Evolutionary conservation across 75 land plant genomes (phyloP).

Genomic region (Selaginella tamariscina): DNA sequence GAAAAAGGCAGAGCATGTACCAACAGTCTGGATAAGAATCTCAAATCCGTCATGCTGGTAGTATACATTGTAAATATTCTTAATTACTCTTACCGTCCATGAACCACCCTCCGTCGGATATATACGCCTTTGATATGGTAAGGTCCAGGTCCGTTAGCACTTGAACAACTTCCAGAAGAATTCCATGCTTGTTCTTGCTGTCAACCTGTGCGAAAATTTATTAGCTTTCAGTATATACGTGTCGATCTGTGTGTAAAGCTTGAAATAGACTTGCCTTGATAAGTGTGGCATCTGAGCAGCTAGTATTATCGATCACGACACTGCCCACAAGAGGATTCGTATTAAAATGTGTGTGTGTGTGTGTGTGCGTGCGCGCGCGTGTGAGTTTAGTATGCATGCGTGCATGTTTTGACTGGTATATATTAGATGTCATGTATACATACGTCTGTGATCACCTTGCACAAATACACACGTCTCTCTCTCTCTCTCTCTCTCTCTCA

Average conservation of each 20-base stretch:
- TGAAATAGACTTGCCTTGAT: no score
- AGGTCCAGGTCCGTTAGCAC: constrained; percentile 76
- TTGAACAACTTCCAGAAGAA: constrained; percentile 76
- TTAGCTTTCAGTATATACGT: no score
- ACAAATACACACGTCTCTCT: no score
- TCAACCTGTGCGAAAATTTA: constrained; percentile 52
- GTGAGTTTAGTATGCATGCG: no score
- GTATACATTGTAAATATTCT: no score
- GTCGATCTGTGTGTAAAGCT: no score
- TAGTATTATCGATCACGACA: constrained; percentile 3
- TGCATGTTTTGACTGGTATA: no score
- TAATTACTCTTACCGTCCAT: constrained; percentile 96
- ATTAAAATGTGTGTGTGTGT: neutral
- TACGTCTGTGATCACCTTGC: no score
- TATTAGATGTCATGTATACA: no score
- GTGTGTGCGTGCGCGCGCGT: no score
- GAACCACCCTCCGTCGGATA: constrained; percentile 96
- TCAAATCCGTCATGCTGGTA: neutral
- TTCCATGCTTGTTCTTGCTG: constrained; percentile 78
- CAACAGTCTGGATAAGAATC: neutral
- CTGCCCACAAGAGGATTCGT: neutral
- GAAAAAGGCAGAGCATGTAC: neutral
- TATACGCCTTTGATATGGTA: constrained; percentile 69
- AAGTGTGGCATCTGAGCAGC: constrained; percentile 1
- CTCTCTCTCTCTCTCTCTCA: no score